Evolutionary conservation across 176 grass and related monocot species (phyloP).

Genomic region (Echinochloa phyllopogon): DNA sequence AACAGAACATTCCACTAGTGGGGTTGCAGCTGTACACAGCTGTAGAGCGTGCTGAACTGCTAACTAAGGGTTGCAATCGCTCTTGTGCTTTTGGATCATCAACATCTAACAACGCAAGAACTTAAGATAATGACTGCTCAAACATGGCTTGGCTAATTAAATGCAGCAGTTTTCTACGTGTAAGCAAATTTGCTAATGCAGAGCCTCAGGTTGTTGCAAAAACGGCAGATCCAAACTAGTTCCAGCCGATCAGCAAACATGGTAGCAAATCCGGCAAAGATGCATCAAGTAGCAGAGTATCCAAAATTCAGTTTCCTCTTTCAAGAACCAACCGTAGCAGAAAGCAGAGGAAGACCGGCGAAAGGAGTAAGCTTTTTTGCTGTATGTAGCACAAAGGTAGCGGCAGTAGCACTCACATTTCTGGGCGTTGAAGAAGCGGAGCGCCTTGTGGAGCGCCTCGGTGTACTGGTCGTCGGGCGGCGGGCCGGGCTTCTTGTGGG

Average conservation of each 20-base stretch:
- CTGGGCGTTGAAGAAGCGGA: slow-evolving; percentile 98
- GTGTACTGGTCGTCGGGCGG: slow-evolving; percentile 75
- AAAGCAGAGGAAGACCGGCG: not conserved
- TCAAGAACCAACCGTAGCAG: not conserved
- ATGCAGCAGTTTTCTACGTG: not conserved
- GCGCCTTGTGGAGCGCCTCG: slow-evolving; percentile 83
- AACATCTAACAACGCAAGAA: not conserved
- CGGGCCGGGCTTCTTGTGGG: slow-evolving; percentile 69
- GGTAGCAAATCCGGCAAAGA: not conserved
- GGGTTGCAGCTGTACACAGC: slow-evolving; percentile 37
- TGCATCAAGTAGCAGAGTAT: not conserved
- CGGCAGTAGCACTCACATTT: slow-evolving; percentile 54
- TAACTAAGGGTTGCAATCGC: not conserved
- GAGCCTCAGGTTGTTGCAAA: not conserved
- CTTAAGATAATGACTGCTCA: slow-evolving; percentile 9
- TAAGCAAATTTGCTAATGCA: not conserved
- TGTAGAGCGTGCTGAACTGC: not conserved
- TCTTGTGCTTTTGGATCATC: slow-evolving; percentile 12
- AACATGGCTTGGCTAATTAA: not conserved
- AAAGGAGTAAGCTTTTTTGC: not conserved
- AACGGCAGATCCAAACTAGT: not conserved
- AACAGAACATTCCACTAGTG: slow-evolving; percentile 49
- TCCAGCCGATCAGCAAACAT: not conserved
- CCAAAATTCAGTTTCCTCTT: not conserved
- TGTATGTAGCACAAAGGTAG: no score